Base-by-base conservation (phyloP, 129 eudicot species). In the Arctium minus region DNA sequence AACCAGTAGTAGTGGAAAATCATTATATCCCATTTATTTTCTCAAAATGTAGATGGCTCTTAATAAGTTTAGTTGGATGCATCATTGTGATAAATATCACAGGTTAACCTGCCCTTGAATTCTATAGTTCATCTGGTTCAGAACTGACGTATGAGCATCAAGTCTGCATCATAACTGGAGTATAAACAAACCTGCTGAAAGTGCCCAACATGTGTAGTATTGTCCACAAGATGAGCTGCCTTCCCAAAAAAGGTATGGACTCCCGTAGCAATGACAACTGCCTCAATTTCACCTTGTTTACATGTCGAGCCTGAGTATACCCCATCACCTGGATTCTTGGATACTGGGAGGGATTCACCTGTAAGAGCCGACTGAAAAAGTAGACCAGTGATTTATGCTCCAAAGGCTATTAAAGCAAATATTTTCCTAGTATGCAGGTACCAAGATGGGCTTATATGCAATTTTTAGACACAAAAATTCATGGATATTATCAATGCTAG, bases 151-250 rank as follows among this genome's bases (percentile, higher is more conserved):
- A 70, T 29, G 74, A 8, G 7, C 40, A 70, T 37, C 33, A 13
- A 44, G 50, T 22, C 27, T 22, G 27, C 27, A 22, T 22, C 27
- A 22, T 22, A 22, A 22, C 27, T 22, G 27, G 27, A 37, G 68
- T 78, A 13, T 8, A 39, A 33, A 2, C 40, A 44, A 37, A 84
- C 90, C 87, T 88, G 78, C 84, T 88, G 91, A 80, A 88, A 88
- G 77, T 88, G 91, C 38, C 91, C 91, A 78, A 88, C 65, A 6
- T 88, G 91, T 33, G 87, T 86, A 53, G 91, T 88, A 73, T 77
- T 88, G 69, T 88, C 91, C 39, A 88, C 91, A 83, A 88, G 89
- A 83, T 88, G 92, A 73, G 92, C 92, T n/a, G 92, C 92, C 76
- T 84, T 83, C 30, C 92, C 92, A 39, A 88, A 88, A 81, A 88